Percentiles rank a stretch among this genome's conserved stretches.
Conservation (phyloP, 306 rosid genomes). For the Prosopis cineraria region DNA sequence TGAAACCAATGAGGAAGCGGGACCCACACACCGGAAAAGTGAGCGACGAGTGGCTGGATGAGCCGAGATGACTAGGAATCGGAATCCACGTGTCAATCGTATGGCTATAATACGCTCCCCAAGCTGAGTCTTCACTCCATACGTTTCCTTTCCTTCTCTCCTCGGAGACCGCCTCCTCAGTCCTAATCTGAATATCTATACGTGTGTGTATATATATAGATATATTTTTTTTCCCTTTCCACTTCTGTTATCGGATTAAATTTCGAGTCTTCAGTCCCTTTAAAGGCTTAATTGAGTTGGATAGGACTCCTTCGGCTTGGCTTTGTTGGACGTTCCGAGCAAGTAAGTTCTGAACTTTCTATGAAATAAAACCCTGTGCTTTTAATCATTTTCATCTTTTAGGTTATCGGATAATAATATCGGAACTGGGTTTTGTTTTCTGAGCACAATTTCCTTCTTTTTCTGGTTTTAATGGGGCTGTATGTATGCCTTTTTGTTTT, state of each 20-base stretch:
- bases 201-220: too few species aligned
- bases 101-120: constrained; percentile 3
- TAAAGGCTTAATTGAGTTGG: constrained; percentile 20
- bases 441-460: constrained; percentile 18
- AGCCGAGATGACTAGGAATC: neutral
- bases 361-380: neutral
- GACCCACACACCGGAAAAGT: constrained; percentile 34
- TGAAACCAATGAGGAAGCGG: constrained; percentile 2
- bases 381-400: constrained; percentile 22
- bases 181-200: neutral
- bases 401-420: neutral
- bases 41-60: neutral
- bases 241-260: neutral
- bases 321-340: constrained; percentile 33
- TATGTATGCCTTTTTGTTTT: neutral
- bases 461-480: neutral
- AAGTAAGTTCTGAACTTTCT: constrained; percentile 42
- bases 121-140: constrained; percentile 24
- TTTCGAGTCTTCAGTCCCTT: constrained; percentile 13
- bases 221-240: neutral
- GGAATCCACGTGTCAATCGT: constrained; percentile 38
- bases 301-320: constrained; percentile 25
- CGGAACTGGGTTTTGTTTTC: constrained; percentile 29
- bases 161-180: neutral
- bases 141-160: constrained; percentile 31